Percentiles rank a stretch among this genome's conserved stretches.
phyloP scores from a whole-genome alignment of 331 rosid genomes.

The Phaseolus coccineus region DNA sequence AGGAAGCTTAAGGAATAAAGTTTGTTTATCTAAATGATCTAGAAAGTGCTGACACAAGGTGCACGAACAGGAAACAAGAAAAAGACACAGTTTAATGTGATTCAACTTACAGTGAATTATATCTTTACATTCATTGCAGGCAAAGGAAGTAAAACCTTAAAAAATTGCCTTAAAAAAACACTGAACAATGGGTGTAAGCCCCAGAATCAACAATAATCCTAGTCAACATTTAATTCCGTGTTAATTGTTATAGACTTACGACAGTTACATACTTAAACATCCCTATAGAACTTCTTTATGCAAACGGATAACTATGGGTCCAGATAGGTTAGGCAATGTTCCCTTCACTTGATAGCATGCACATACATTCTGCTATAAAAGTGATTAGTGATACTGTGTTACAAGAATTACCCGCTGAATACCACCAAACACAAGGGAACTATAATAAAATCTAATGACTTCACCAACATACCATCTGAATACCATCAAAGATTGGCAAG shows the following conservation, averaged over 20 bases:
- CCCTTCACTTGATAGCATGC: slow-evolving; percentile 5
- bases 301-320: background rate
- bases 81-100: background rate
- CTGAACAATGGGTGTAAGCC: background rate
- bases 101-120: background rate
- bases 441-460: slow-evolving; percentile 24
- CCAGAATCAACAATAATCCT: background rate
- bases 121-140: background rate
- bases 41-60: background rate
- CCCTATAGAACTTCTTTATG: background rate
- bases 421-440: background rate
- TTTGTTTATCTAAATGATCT: background rate
- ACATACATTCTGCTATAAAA: slow-evolving; percentile 8
- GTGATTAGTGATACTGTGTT: background rate
- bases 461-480: slow-evolving; percentile 69
- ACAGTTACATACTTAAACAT: background rate
- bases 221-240: background rate
- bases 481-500: slow-evolving; percentile 88
- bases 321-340: slow-evolving; percentile 2
- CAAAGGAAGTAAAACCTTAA: background rate
- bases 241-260: slow-evolving; percentile 16
- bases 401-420: too few relatives aligned
- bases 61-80: background rate
- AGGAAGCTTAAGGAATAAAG: background rate
- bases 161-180: background rate